Base-by-base conservation (phyloP, 139 green algal species). In the Parachlorella kessleri region DNA sequence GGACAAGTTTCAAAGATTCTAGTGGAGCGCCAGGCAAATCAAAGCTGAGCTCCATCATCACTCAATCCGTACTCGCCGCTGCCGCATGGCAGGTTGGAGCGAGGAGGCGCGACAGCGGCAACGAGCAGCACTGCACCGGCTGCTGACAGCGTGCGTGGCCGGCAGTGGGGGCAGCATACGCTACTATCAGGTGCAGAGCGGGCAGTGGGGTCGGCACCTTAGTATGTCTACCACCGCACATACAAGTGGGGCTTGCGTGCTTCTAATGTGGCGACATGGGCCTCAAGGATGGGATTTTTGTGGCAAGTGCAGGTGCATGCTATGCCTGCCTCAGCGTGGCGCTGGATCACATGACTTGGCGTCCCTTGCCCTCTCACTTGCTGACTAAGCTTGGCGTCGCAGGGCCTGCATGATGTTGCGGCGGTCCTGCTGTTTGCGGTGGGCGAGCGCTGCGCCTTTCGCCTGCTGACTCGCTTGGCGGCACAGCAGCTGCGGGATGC, bases 371-470 rank as follows among this genome's bases (percentile, higher is more conserved):
- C n/a, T n/a, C n/a, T n/a, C n/a, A n/a, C n/a, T n/a, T n/a, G n/a
- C n/a, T n/a, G 48, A 59, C 14, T 59, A 14, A 59, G 48, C 48
- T 59, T 14, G 14, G 48, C 48, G 21, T 59, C n/a, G 63, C 91
- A 97, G 81, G 94, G 94, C 8, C 82, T 98, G 37, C 92, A 98
- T 72, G 94, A 98, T 73, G 85, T 98, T 4, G 93, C 94, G 24
- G 90, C 89, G 0, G 93, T 98, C 72, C 87, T 98, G 76, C 84
- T 98, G 39, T 83, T 98, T 66, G 80, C 86, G 23, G 55, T 83
- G 23, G 88, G 86, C 36, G 90, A 94, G 75, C 42, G 28, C 4
- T 35, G 68, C 3, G 91, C 88, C 2, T 91, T 91, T 39, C 55
- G 76, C 26, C 71, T 94, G 76, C 84, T 97, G 72, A 74, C 70